Evolutionary conservation across 2,329 filamentous ascomycete species (phyloP), one percentile per base, ranked within the genome.

Genomic region (Pestalotiopsis sp.): DNA sequence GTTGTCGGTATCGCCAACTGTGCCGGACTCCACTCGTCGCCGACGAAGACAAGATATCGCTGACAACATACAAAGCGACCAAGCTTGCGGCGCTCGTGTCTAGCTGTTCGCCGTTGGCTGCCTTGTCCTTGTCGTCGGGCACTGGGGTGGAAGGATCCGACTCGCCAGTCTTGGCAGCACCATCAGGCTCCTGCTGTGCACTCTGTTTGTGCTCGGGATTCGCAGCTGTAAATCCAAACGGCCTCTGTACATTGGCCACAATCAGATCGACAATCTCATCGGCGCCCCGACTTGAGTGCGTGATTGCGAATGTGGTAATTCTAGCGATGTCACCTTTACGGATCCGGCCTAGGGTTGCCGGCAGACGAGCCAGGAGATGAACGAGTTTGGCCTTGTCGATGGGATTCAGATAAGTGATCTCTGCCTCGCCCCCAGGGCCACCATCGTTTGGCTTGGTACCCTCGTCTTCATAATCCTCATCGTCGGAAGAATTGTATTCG

Each of bases 231-330:
- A 91, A 89, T 5, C 90, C 87, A 68, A 97, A 89, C 0, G 96
- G 96, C 65, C 87, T 89, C 69, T 92, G 86, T 41, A 98, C 86
- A 75, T 99, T 98, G 1, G 90, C 86, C 0, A 97, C 88, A 49
- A 98, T 90, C 81, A 97, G 89, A 64, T 95, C 89, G n/a, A 97
- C 94, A 45, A 98, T 91, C 81, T 98, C 96, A 72, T 97, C 93
- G 13, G 93, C 92, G 17, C 95, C 96, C 23, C 90, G 87, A 52
- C 92, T 93, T 1, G 94, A 93, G 78, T 98, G 94, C 2, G 91
- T 91, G 68, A 98, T 94, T 13, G 95, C 95, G 80, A 98, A 98
- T 3, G 92, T 88, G 1, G 95, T 95, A 2, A 98, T 86, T 4
- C 94, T 88, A 1, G 94, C 95, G 60, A 98, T 89, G 75, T 98